These are phyloP conservation scores for Fragaria nilgerrensis DNA, from an alignment of 306 rosid genomes.

Conservation along the genomic window DNA sequence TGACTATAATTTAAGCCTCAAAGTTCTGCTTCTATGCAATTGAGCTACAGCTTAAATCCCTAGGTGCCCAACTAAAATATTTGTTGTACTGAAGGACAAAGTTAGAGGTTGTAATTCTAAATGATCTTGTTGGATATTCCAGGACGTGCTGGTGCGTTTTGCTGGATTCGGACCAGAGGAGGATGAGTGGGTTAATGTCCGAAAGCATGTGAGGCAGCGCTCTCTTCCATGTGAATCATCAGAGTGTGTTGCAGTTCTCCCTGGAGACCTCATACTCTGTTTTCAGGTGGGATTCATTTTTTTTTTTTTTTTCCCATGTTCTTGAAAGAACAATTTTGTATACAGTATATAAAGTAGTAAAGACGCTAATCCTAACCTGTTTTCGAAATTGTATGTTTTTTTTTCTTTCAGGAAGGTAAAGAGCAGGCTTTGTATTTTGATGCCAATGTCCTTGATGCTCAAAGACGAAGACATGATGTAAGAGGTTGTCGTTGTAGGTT, in stretches of 20 bases:
- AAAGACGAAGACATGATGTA: slow-evolving; percentile 95
- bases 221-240: slow-evolving; percentile 98
- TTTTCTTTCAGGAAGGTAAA: slow-evolving; percentile 79
- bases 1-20: background rate
- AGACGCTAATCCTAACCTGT: slow-evolving; percentile 14
- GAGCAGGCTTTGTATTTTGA: slow-evolving; percentile 98
- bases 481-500: slow-evolving; percentile 99
- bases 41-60: background rate
- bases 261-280: slow-evolving; percentile 95
- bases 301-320: slow-evolving; percentile 3
- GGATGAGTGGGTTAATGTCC: slow-evolving; percentile 93
- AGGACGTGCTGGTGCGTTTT: slow-evolving; percentile 91
- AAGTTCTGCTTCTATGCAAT: background rate
- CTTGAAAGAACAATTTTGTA: slow-evolving; percentile 12
- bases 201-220: slow-evolving; percentile 82
- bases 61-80: background rate
- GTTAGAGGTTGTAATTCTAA: background rate
- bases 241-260: slow-evolving; percentile 95
- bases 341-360: no score
- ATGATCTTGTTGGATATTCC: slow-evolving; percentile 31
- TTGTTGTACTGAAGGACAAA: slow-evolving; percentile 6
- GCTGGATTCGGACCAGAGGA: slow-evolving; percentile 96
- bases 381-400: slow-evolving; percentile 11
- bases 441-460: slow-evolving; percentile 98
- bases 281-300: slow-evolving; percentile 67